These are phyloP conservation scores for Antitrichia curtipendula DNA, from an alignment of 225 moss, liverwort and hornwort genomes.

Conservation along the genomic window DNA sequence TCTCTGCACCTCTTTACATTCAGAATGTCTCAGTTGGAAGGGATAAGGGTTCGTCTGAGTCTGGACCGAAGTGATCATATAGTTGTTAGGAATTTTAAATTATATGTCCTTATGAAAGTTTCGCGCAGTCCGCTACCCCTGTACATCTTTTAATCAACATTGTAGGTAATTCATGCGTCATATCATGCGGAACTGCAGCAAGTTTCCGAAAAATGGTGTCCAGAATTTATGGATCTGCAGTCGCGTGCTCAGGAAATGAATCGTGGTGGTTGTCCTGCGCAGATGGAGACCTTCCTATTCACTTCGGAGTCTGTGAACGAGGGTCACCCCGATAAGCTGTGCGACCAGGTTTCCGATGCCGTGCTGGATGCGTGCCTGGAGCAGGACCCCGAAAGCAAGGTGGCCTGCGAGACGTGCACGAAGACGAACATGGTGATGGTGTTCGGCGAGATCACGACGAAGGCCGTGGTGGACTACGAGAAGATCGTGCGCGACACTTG, in stretches of 20 bases:
- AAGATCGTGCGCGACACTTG: conserved; percentile 79
- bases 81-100: no score
- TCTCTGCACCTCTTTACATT: neutral
- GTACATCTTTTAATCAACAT: no score
- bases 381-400: conserved; percentile 80
- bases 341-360: conserved; percentile 77
- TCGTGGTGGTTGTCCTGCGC: neutral
- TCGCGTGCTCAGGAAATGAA: neutral
- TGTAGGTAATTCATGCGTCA: no score
- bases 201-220: no score
- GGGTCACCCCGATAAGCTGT: conserved; percentile 83
- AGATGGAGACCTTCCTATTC: conserved; percentile 68
- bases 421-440: conserved; percentile 93
- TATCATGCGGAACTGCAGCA: neutral
- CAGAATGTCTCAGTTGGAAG: neutral
- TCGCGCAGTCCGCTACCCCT: no score
- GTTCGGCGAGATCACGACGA: conserved; percentile 78
- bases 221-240: neutral
- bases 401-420: conserved; percentile 79
- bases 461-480: conserved; percentile 78
- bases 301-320: conserved; percentile 92
- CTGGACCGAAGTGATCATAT: neutral
- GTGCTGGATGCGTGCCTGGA: conserved; percentile 71
- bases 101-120: no score
- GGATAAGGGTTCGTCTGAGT: neutral